A percentile compares a stretch with the other conserved stretches of the same genome.
Conservation (phyloP, 116 monocot genomes). For the Trichopus zeylanicus region DNA sequence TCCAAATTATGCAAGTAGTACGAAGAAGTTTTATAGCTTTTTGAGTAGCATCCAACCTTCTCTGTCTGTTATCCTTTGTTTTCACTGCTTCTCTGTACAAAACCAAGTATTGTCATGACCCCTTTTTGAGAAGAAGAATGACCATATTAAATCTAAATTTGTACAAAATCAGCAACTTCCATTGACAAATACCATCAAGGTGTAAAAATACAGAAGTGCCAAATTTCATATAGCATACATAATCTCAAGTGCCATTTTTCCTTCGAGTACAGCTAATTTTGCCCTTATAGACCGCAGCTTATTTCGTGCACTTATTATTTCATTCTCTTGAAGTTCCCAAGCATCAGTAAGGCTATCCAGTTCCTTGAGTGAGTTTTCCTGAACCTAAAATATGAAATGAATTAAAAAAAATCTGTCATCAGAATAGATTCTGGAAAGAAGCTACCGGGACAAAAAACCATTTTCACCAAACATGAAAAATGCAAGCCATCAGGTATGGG, state of each 20-base stretch:
- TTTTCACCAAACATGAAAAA: too few species aligned
- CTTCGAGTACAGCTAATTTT: conserved; percentile 61
- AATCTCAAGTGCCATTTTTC: conserved; percentile 54
- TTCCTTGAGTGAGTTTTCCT: conserved; percentile 19
- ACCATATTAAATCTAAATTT: too few species aligned
- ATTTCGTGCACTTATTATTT: conserved; percentile 60
- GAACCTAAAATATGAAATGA: conserved; percentile 16
- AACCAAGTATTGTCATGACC: not conserved
- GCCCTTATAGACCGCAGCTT: conserved; percentile 51
- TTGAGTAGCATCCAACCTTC: conserved; percentile 41
- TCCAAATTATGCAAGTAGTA: conserved; percentile 53
- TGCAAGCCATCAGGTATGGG: too few species aligned
- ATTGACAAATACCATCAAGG: too few species aligned
- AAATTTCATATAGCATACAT: conserved; percentile 35
- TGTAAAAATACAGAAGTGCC: not conserved
- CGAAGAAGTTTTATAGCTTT: conserved; percentile 36
- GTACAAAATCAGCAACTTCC: too few species aligned
- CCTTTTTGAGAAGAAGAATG: too few species aligned
- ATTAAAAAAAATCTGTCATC: too few species aligned
- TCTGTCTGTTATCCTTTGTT: conserved; percentile 49
- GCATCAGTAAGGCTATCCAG: conserved; percentile 63
- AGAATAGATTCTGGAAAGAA: too few species aligned
- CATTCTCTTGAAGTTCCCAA: conserved; percentile 81
- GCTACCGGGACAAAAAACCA: too few species aligned
- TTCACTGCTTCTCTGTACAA: conserved; percentile 52